Evolutionary conservation across 108 stramenopile species (phyloP).

Genomic region (Schizochytrium sp.): DNA sequence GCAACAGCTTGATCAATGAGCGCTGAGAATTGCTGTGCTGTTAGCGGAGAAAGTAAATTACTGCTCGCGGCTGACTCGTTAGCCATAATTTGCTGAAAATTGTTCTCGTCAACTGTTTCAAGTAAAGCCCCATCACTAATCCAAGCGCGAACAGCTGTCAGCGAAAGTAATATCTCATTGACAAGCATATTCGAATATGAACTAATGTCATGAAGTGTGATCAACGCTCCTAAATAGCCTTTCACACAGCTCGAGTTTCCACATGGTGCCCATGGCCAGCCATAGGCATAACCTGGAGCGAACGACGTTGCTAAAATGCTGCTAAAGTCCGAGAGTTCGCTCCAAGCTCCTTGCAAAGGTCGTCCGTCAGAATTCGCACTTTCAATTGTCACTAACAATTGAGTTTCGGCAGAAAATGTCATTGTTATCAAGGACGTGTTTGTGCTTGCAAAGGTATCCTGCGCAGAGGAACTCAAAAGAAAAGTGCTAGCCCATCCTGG

Average conservation of each 20-base stretch:
- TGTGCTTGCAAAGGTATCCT: neutral
- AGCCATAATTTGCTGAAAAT: neutral
- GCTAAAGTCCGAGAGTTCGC: neutral
- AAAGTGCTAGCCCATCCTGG: neutral
- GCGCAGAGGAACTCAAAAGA: neutral
- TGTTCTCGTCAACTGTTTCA: neutral
- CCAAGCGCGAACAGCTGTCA: neutral
- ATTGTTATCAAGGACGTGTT: too few relatives aligned
- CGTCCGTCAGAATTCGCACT: neutral
- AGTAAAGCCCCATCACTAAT: neutral
- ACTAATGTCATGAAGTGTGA: neutral
- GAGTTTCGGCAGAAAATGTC: neutral
- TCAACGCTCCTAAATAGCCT: neutral
- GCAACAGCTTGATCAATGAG: neutral
- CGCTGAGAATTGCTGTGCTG: neutral
- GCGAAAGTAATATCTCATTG: neutral
- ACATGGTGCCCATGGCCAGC: constrained; percentile 31
- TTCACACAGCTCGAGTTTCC: neutral
- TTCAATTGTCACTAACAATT: too few relatives aligned
- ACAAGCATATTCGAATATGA: constrained; percentile 11
- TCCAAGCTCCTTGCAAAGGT: neutral
- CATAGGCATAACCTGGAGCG: neutral
- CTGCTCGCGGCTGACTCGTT: neutral
- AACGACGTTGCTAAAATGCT: neutral
- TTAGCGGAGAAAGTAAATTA: neutral